phyloP scores from a whole-genome alignment of 2,329 filamentous ascomycete species.

The Colletotrichum ledebouriae region DNA sequence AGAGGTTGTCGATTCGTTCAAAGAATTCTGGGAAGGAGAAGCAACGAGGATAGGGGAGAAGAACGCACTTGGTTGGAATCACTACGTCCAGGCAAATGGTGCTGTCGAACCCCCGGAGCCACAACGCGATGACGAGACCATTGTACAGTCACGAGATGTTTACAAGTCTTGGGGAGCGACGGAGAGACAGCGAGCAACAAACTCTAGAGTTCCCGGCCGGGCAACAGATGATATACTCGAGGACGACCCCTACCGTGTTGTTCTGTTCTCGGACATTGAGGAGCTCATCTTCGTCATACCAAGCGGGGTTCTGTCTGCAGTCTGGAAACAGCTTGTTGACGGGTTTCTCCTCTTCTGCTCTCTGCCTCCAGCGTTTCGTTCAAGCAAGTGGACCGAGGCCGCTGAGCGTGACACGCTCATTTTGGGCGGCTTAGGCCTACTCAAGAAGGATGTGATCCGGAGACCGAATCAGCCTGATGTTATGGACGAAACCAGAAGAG shows the following conservation, averaged over 20 bases:
- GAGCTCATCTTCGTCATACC: slow-evolving; percentile 71
- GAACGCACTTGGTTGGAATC: slow-evolving; percentile 77
- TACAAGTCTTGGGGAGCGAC: slow-evolving; percentile 65
- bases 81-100: slow-evolving; percentile 57
- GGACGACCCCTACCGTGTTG: slow-evolving; percentile 85
- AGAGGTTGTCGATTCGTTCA: slow-evolving; percentile 61
- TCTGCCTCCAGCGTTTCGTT: slow-evolving; percentile 65
- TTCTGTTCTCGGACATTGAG: slow-evolving; percentile 83
- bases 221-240: slow-evolving; percentile 81
- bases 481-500: slow-evolving; percentile 30
- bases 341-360: slow-evolving; percentile 78
- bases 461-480: slow-evolving; percentile 33
- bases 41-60: slow-evolving; percentile 81
- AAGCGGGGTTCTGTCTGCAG: slow-evolving; percentile 46
- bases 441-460: slow-evolving; percentile 28
- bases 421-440: slow-evolving; percentile 4
- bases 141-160: slow-evolving; percentile 54
- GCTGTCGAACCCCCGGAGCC: slow-evolving; percentile 58
- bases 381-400: slow-evolving; percentile 48
- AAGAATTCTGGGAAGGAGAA: slow-evolving; percentile 90
- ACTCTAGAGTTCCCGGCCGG: slow-evolving; percentile 74
- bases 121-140: slow-evolving; percentile 44
- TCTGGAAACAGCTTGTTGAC: slow-evolving; percentile 69
- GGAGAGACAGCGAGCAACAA: slow-evolving; percentile 65
- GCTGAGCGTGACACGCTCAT: slow-evolving; percentile 48